Evolutionary conservation across 2,329 filamentous ascomycete species (phyloP).

Genomic region (Chrysoporthe cubensis): DNA sequence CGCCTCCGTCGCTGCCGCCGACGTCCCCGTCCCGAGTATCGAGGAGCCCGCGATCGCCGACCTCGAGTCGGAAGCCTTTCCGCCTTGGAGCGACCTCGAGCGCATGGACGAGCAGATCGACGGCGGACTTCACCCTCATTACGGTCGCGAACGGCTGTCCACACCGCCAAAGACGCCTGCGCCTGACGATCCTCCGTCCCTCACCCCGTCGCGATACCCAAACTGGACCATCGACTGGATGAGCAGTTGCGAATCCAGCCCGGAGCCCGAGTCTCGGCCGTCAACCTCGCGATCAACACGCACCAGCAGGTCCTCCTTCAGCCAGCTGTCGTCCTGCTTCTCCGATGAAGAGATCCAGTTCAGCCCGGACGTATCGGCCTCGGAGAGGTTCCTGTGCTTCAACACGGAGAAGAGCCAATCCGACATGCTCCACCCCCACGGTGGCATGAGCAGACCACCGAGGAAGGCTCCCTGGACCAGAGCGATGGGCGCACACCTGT

Average conservation of each 20-base stretch:
- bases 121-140: slow-evolving; percentile 34
- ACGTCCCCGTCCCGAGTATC: slow-evolving; percentile 67
- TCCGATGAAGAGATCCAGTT: slow-evolving; percentile 61
- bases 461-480: slow-evolving; percentile 66
- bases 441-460: slow-evolving; percentile 33
- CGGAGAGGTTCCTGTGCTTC: slow-evolving; percentile 36
- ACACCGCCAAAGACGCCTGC: slow-evolving; percentile 65
- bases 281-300: slow-evolving; percentile 64
- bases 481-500: slow-evolving; percentile 67
- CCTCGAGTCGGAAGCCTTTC: slow-evolving; percentile 25
- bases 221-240: slow-evolving; percentile 64
- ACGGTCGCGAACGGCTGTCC: slow-evolving; percentile 46
- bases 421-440: slow-evolving; percentile 16
- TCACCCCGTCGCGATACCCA: slow-evolving; percentile 54
- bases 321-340: slow-evolving; percentile 54
- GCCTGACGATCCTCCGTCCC: slow-evolving; percentile 48
- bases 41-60: slow-evolving; percentile 53
- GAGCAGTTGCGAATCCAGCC: slow-evolving; percentile 62
- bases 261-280: slow-evolving; percentile 61
- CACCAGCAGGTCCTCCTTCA: slow-evolving; percentile 61
- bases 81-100: slow-evolving; percentile 46
- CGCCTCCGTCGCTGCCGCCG: slow-evolving; percentile 68
- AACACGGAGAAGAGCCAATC: slow-evolving; percentile 15
- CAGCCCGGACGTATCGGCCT: slow-evolving; percentile 52
- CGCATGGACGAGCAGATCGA: slow-evolving; percentile 34